These are phyloP conservation scores for Viola pubescens DNA, from an alignment of 441 rosid species.

Conservation along the genomic window DNA sequence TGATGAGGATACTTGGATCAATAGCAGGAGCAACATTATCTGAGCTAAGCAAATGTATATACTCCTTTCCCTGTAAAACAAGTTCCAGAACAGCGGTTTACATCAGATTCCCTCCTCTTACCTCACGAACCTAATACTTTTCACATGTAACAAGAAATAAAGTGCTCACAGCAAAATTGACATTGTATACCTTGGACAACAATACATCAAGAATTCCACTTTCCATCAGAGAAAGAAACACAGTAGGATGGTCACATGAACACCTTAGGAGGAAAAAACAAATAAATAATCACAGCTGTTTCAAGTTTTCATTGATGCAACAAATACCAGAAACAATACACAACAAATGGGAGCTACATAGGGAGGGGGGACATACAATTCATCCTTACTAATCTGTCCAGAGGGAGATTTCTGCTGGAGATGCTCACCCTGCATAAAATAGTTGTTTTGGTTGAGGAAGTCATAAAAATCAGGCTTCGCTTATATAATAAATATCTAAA, in stretches of 20 bases:
- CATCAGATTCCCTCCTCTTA: not conserved
- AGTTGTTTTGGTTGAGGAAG: constrained; percentile 4
- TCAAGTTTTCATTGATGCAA: not conserved
- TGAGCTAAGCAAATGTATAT: constrained; percentile 35
- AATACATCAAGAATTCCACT: constrained; percentile 41
- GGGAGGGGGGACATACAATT: constrained; percentile 28
- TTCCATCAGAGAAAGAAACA: constrained; percentile 38
- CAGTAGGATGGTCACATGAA: constrained; percentile 31
- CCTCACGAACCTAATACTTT: not conserved
- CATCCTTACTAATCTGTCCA: constrained; percentile 19
- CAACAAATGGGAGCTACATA: not conserved
- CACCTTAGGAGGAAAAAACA: constrained; percentile 25
- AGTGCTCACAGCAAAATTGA: not conserved
- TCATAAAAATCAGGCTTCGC: constrained; percentile 1
- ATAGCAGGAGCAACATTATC: constrained; percentile 33
- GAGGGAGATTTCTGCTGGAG: constrained; percentile 18
- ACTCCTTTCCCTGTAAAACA: constrained; percentile 63
- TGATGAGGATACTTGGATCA: constrained; percentile 55
- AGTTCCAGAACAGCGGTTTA: constrained; percentile 8
- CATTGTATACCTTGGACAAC: constrained; percentile 33
- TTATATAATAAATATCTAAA: not conserved
- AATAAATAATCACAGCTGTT: not conserved
- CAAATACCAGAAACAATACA: not conserved
- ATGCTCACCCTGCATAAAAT: constrained; percentile 22
- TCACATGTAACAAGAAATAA: not conserved